Base-by-base conservation (phyloP, 805 yeast genomes). In the Teunomyces pallodes region DNA sequence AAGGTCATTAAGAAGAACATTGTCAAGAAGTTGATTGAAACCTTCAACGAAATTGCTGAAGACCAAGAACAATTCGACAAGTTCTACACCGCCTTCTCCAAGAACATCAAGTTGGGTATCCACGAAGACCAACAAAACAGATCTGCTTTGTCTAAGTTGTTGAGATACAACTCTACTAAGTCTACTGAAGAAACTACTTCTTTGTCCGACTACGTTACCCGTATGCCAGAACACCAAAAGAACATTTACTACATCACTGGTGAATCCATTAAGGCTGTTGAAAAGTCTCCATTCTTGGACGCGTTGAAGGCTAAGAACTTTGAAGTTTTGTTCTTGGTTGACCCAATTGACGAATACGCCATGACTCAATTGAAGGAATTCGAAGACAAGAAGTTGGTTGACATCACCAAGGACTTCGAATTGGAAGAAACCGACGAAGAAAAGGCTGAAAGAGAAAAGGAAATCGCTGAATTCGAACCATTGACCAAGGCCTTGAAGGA, bases 221-320 rank as follows among this genome's bases (percentile, higher is more conserved):
- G 98, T 80, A 94, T 94, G 99, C 96, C 94, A 73, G 97, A 90
- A 79, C 97, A 90, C 82, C 99, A 94, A 82, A 91, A 94, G 94
- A 94, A 94, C 83, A 89, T 94, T 69, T 94, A 94, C 86, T 94
- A 82, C 84, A 94, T 94, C 75, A 94, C 99, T 70, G 99, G 99
- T 86, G 99, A 94, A 82, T 83, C 96, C 54, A 74, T 89, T 71
- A 92, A 94, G 85, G 90, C 96, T 62, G 96, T 94, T 66, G 97
- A 94, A 83, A 90, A 90, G 77, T 92, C 98, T 61, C 99, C 99
- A 76, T 94, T 94, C 88, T 84, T 94, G 75, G 98, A 94, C 67
- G 97, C 96, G 60, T 85, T 92, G 76, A 94, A 91, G 83, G 96
- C 96, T 61, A 95, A 94, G 85, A 87, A 89, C 81, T 94, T 94